Evolutionary conservation across 75 land plant genomes (phyloP).

Genomic region (Pseudotsuga menziesii): DNA sequence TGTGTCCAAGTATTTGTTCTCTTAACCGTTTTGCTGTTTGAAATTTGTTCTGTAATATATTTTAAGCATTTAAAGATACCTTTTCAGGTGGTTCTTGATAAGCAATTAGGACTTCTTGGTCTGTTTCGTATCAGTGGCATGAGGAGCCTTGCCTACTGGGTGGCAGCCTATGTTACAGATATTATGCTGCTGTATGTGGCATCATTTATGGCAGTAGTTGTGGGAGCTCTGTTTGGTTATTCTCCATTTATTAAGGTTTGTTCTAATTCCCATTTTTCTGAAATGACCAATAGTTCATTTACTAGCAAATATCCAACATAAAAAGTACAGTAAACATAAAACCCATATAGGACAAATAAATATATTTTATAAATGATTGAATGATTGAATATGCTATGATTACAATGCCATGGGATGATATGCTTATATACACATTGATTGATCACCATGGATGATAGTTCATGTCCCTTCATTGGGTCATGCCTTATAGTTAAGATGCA

Average conservation of each 20-base stretch:
- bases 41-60: not conserved
- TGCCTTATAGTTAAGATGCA: no score
- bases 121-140: conserved; percentile 26
- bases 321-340: no score
- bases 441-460: no score
- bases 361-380: no score
- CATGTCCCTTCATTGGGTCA: no score
- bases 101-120: conserved; percentile 23
- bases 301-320: no score
- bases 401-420: no score
- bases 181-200: conserved; percentile 12
- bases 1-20: not conserved
- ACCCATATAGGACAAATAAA: no score
- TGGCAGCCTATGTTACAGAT: conserved; percentile 24
- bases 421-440: no score
- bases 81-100: conserved; percentile 26
- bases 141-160: conserved; percentile 24
- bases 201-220: conserved; percentile 16
- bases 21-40: not conserved
- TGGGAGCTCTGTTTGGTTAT: conserved; percentile 24
- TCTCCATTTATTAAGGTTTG: conserved; percentile 27
- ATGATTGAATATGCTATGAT: no score
- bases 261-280: not conserved
- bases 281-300: no score
- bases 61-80: not conserved